phyloP scores from a whole-genome alignment of 495 filamentous ascomycete species.

The Chaetomium cochliodes region DNA sequence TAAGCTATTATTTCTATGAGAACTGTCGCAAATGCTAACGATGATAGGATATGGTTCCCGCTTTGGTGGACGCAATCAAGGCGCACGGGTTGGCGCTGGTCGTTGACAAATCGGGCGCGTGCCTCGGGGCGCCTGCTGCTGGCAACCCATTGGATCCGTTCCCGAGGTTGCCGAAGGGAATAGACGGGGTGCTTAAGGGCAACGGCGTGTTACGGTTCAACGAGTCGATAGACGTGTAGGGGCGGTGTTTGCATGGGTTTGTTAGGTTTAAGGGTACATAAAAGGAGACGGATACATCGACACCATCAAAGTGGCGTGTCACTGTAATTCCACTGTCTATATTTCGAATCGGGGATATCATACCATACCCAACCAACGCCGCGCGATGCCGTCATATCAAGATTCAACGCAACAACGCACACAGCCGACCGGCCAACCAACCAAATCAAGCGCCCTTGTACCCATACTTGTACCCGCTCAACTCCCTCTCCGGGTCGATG shows the following conservation, averaged over 20 bases:
- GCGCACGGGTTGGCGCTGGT: slow-evolving; percentile 89
- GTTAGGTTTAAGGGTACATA: background rate
- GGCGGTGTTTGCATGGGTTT: background rate
- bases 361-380: background rate
- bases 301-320: background rate
- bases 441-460: slow-evolving; percentile 53
- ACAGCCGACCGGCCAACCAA: background rate
- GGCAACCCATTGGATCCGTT: slow-evolving; percentile 42
- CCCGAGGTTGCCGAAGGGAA: slow-evolving; percentile 56
- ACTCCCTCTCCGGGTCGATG: slow-evolving; percentile 55
- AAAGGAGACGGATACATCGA: slow-evolving; percentile 1
- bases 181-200: slow-evolving; percentile 81
- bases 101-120: slow-evolving; percentile 70
- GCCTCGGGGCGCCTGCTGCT: slow-evolving; percentile 17
- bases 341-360: background rate
- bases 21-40: slow-evolving; percentile 15
- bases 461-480: slow-evolving; percentile 54
- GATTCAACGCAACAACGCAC: background rate
- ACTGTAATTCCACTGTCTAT: background rate
- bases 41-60: slow-evolving; percentile 89
- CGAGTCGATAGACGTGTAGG: slow-evolving; percentile 87
- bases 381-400: background rate
- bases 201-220: slow-evolving; percentile 90
- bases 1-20: slow-evolving; percentile 45
- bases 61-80: slow-evolving; percentile 89